These are phyloP conservation scores for Acanthamoeba sp. DNA, from an alignment of 208 protist genomes.

Conservation along the genomic window DNA sequence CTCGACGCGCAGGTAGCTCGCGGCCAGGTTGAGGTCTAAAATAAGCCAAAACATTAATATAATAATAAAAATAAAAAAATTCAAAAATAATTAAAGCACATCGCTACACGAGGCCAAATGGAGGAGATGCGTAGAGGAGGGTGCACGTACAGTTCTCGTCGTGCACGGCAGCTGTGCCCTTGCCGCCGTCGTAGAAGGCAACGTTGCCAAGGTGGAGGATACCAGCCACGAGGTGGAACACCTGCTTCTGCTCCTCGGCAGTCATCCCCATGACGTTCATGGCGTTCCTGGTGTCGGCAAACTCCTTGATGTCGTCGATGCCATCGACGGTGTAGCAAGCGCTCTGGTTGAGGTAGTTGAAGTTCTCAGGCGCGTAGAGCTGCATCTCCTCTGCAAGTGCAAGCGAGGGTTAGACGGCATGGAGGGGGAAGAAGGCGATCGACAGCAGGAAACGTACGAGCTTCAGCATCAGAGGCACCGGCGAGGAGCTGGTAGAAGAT, in stretches of 20 bases:
- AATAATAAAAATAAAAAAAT: constrained; percentile 91
- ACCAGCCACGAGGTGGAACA: constrained; percentile 86
- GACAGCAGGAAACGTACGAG: background rate
- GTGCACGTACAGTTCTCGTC: constrained; percentile 44
- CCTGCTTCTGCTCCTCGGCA: constrained; percentile 79
- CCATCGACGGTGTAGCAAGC: constrained; percentile 87
- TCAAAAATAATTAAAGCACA: constrained; percentile 84
- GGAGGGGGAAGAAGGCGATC: background rate
- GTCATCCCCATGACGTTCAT: constrained; percentile 94
- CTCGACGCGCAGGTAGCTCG: constrained; percentile 70
- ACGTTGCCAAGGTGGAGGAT: constrained; percentile 92
- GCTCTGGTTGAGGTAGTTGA: constrained; percentile 91
- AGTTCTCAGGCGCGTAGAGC: constrained; percentile 85
- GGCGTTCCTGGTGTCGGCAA: constrained; percentile 89
- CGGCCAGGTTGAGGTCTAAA: constrained; percentile 58
- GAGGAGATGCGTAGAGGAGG: constrained; percentile 73
- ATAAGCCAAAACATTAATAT: too few relatives aligned
- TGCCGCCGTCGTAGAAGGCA: constrained; percentile 87
- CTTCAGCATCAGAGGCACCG: constrained; percentile 33
- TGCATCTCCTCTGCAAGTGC: constrained; percentile 41
- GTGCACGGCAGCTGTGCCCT: constrained; percentile 80
- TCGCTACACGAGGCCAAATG: constrained; percentile 87
- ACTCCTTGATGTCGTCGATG: constrained; percentile 94
- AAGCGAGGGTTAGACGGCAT: background rate
- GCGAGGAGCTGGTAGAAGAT: constrained; percentile 83